Conservation (phyloP, 257 asterid genomes). For the Marsdenia floribunda region DNA sequence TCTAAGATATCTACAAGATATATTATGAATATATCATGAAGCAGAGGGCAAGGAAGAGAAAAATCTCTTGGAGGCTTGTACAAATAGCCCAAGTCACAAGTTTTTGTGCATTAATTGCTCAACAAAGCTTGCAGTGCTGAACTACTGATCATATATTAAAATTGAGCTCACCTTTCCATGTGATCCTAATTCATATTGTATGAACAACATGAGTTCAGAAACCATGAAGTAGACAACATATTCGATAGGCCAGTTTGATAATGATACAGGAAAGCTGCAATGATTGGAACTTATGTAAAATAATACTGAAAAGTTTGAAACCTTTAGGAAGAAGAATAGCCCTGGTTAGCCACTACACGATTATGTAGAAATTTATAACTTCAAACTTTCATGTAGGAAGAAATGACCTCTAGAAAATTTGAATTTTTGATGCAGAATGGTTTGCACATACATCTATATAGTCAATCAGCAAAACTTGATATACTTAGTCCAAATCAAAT, state of each 20-base stretch:
- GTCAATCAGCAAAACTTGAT: too few relatives aligned
- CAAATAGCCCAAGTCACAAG: too few relatives aligned
- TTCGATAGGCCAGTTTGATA: not conserved
- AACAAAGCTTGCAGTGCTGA: not conserved
- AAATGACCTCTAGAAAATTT: not conserved
- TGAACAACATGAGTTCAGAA: not conserved
- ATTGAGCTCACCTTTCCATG: not conserved
- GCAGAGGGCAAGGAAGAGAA: not conserved
- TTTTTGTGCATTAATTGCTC: too few relatives aligned
- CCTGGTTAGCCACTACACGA: not conserved
- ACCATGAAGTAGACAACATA: not conserved
- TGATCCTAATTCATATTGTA: not conserved
- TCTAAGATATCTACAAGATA: not conserved
- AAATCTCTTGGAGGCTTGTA: not conserved
- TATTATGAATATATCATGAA: not conserved
- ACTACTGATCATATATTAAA: not conserved
- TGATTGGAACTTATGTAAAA: not conserved
- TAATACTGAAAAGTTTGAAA: not conserved
- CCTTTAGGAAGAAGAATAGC: not conserved
- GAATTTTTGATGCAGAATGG: not conserved
- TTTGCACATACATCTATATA: not conserved
- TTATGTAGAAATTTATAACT: not conserved
- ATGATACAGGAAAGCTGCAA: not conserved
- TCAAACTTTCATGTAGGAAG: not conserved
- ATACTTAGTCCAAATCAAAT: not conserved